Base-by-base conservation (phyloP, 495 filamentous ascomycete species). In the Rhizodiscina lignyota region DNA sequence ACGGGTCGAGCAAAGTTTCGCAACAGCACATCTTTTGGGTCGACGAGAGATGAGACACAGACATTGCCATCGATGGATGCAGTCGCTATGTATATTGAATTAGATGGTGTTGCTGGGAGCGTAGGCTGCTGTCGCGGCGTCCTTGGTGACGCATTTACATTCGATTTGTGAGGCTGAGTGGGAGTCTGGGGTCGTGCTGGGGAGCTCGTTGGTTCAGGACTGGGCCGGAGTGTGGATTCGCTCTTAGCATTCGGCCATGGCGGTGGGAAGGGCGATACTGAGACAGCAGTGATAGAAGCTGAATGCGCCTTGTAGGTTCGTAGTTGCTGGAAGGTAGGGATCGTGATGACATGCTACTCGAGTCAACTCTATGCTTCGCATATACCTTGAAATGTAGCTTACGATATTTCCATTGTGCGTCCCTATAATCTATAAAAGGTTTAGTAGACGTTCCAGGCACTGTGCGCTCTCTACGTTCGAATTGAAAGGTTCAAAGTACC, bases 391-490 rank as follows among this genome's bases (percentile, higher is more conserved):
- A 32, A 29, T n/a, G 18, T n/a, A 39, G 63, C 80, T 70, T 65
- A 92, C 85, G 46, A 96, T 83, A 48, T 89, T 93, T 44, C 89
- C 89, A 59, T 93, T 94, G 55, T 97, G 89, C 3, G 91, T 94
- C 43, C 89, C 89, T 42, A 91, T 62, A 37, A 96, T 78, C 83
- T 91, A 57, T 26, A 47, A 11, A 28, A 3, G 35, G 55, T 32
- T 52, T 42, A 40, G 40, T 40, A 18, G 28, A 20, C 17, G 30
- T 18, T 18, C 18, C 16, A 13, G 5, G 30, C 4, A 30, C 29
- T 32, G 16, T 5, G 22, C 22, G 27, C n/a, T n/a, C n/a, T 16
- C 20, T 18, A 24, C 18, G 5, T 32, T 32, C 36, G 18, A 3
- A 32, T 33, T 16, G 32, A 23, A 30, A 16, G 24, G 24, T 21